These are phyloP conservation scores for Termitomyces bulborhizus DNA, from an alignment of 768 basidiomycete genomes.

Conservation along the genomic window DNA sequence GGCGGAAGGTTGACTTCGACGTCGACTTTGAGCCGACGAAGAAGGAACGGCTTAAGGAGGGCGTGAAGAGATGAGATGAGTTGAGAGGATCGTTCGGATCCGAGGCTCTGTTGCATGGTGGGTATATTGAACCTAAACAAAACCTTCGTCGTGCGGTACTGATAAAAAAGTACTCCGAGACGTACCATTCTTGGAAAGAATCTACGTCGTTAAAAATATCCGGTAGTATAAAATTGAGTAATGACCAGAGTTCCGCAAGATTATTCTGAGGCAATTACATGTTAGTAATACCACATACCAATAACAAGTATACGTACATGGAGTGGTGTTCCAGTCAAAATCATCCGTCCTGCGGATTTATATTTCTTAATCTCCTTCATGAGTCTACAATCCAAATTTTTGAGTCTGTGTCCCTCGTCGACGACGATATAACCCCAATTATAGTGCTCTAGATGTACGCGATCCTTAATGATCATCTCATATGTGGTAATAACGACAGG, in stretches of 20 bases:
- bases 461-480: slow-evolving; percentile 87
- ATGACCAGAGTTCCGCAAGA: slow-evolving; percentile 87
- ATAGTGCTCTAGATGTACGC: slow-evolving; percentile 52
- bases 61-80: slow-evolving; percentile 79
- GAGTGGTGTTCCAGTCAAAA: slow-evolving; percentile 93
- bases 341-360: slow-evolving; percentile 78
- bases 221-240: slow-evolving; percentile 94
- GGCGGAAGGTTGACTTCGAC: slow-evolving; percentile 78
- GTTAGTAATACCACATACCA: not conserved
- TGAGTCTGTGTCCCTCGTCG: slow-evolving; percentile 91
- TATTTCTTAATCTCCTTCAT: slow-evolving; percentile 90
- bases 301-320: slow-evolving; percentile 51
- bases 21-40: slow-evolving; percentile 87
- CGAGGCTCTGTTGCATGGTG: slow-evolving; percentile 49
- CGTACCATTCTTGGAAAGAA: slow-evolving; percentile 84
- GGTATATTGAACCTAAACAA: slow-evolving; percentile 64
- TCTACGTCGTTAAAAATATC: slow-evolving; percentile 89
- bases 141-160: not conserved
- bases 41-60: slow-evolving; percentile 92
- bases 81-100: slow-evolving; percentile 50
- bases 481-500: slow-evolving; percentile 90
- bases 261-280: slow-evolving; percentile 70
- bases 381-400: slow-evolving; percentile 89
- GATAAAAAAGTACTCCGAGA: not conserved
- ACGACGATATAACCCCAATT: slow-evolving; percentile 93